These are phyloP conservation scores for Cyamopsis tetragonoloba DNA, from an alignment of 306 rosid genomes.

Conservation along the genomic window DNA sequence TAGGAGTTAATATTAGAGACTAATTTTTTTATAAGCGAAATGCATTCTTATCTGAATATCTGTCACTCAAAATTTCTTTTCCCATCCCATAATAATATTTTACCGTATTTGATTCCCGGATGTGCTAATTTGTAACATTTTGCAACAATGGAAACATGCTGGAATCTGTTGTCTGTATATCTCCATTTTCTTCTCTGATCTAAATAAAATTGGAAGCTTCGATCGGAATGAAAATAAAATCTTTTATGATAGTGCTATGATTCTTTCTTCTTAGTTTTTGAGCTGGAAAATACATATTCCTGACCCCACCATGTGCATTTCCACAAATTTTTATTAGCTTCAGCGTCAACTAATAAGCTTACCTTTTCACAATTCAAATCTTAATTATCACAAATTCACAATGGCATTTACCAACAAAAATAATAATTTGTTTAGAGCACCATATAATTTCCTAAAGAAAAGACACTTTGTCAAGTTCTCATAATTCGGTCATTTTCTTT, in stretches of 20 bases:
- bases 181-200: background rate
- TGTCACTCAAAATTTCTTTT: too few relatives aligned
- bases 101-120: too few relatives aligned
- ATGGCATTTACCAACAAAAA: too few relatives aligned
- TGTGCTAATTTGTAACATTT: too few relatives aligned
- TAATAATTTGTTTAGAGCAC: too few relatives aligned
- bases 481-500: too few relatives aligned
- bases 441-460: too few relatives aligned
- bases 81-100: too few relatives aligned
- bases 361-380: background rate
- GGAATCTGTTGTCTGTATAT: background rate
- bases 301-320: conserved; percentile 46
- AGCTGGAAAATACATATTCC: conserved; percentile 34
- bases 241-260: conserved; percentile 2
- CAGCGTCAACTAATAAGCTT: background rate
- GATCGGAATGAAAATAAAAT: background rate
- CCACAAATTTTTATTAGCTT: conserved; percentile 12
- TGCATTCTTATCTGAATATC: too few relatives aligned
- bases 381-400: background rate
- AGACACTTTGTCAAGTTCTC: too few relatives aligned
- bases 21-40: too few relatives aligned
- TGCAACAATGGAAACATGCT: background rate
- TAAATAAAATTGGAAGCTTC: conserved; percentile 22
- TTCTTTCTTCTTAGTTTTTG: conserved; percentile 30
- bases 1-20: too few relatives aligned